Percentiles rank a stretch among this genome's conserved stretches.
These are phyloP conservation scores for Cynanchum wilfordii DNA, from an alignment of 257 asterid genomes.

Conservation along the genomic window DNA sequence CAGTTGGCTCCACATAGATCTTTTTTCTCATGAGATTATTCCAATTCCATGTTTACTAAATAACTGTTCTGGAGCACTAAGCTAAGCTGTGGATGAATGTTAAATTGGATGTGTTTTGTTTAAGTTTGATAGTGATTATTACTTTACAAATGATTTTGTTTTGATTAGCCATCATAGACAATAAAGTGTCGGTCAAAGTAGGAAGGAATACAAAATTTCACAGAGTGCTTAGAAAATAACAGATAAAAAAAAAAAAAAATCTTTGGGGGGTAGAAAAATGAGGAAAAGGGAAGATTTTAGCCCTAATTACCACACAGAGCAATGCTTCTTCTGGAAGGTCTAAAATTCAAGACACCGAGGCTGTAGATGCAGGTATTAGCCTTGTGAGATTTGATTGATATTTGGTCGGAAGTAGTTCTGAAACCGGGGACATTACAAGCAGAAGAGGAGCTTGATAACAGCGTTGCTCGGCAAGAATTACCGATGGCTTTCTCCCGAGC, in stretches of 20 bases:
- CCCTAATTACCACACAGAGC: slow-evolving; percentile 51
- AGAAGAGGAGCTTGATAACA: slow-evolving; percentile 33
- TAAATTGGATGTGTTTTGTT: neutral
- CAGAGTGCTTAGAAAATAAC: neutral
- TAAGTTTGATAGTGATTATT: too few relatives aligned
- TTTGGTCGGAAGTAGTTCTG: slow-evolving; percentile 57
- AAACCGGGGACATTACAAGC: slow-evolving; percentile 52
- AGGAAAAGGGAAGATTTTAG: neutral
- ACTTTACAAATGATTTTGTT: too few relatives aligned
- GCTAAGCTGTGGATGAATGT: neutral
- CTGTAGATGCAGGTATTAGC: slow-evolving; percentile 74
- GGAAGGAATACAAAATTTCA: neutral
- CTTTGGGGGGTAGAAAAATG: too few relatives aligned
- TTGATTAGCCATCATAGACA: too few relatives aligned
- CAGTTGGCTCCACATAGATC: neutral
- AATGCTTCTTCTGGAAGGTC: slow-evolving; percentile 57
- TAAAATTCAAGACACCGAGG: slow-evolving; percentile 50
- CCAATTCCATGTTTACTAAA: neutral
- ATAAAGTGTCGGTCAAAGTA: too few relatives aligned
- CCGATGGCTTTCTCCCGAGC: slow-evolving; percentile 70
- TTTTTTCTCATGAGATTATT: neutral
- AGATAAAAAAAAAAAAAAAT: too few relatives aligned
- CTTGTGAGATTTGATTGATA: slow-evolving; percentile 53
- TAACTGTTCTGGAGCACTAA: neutral
- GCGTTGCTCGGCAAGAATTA: slow-evolving; percentile 56